These are phyloP conservation scores for Celoporthe dispersa DNA, from an alignment of 2,329 filamentous ascomycete species.

Conservation along the genomic window DNA sequence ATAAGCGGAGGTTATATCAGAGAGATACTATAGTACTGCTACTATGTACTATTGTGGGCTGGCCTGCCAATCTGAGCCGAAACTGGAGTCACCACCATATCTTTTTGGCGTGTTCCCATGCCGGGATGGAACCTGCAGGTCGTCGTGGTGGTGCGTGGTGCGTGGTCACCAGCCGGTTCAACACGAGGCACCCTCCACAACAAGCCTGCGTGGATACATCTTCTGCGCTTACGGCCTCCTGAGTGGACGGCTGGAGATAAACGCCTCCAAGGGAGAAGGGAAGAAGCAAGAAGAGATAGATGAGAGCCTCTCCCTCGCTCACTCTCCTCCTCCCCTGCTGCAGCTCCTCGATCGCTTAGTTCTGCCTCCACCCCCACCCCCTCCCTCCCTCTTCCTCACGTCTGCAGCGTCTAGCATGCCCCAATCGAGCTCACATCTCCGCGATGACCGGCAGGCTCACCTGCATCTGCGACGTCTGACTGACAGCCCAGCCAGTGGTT, in stretches of 20 bases:
- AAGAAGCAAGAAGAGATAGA: background rate
- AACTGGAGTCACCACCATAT: constrained; percentile 7
- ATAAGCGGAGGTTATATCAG: constrained; percentile 8
- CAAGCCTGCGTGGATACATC: background rate
- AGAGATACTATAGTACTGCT: background rate
- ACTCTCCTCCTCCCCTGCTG: background rate
- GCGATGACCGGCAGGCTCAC: constrained; percentile 11
- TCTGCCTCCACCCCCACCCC: no score
- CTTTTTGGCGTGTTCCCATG: background rate
- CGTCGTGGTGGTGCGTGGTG: background rate
- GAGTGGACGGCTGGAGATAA: background rate
- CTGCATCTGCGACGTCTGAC: background rate
- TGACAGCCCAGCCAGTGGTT: background rate
- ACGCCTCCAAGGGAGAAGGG: background rate
- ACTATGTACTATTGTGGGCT: constrained; percentile 19
- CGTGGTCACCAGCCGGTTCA: background rate
- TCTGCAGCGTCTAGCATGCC: constrained; percentile 2
- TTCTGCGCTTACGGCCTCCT: background rate
- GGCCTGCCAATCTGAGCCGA: background rate
- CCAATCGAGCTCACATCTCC: constrained; percentile 11
- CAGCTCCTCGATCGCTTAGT: background rate
- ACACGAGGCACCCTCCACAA: background rate
- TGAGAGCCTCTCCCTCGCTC: background rate
- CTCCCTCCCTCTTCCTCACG: background rate
- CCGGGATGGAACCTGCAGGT: background rate